Conservation (phyloP, 257 asterid species). For the Lavandula angustifolia region DNA sequence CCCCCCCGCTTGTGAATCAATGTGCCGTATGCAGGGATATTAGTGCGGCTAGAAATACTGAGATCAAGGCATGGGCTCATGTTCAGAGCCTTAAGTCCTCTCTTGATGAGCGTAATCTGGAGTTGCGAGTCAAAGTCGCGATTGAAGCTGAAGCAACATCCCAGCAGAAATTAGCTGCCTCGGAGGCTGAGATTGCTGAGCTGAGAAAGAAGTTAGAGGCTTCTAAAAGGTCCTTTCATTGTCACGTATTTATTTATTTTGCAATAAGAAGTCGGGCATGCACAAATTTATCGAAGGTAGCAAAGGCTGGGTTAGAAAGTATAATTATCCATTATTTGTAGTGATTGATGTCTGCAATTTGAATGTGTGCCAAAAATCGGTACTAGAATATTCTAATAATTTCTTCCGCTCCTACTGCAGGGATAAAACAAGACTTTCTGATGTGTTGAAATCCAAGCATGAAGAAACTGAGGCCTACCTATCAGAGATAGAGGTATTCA, state of each 20-base stretch:
- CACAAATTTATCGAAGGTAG: background rate
- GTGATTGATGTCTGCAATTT: constrained; percentile 4
- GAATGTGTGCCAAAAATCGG: background rate
- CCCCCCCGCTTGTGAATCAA: constrained; percentile 21
- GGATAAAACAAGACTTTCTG: constrained; percentile 67
- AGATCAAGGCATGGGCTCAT: constrained; percentile 85
- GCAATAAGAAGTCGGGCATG: constrained; percentile 11
- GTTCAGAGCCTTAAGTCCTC: constrained; percentile 76
- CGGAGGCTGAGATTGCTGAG: constrained; percentile 93
- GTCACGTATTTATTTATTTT: background rate
- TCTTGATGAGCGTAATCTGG: constrained; percentile 86
- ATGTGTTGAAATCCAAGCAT: constrained; percentile 68
- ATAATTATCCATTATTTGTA: background rate
- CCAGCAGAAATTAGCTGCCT: constrained; percentile 90
- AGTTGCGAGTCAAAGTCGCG: constrained; percentile 83
- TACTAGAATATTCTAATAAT: constrained; percentile 10
- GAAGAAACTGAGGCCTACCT: constrained; percentile 95
- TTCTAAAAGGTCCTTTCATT: constrained; percentile 63
- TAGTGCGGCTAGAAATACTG: constrained; percentile 70
- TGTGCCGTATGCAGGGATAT: constrained; percentile 63
- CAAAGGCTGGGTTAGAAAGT: too few species aligned
- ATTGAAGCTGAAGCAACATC: constrained; percentile 94
- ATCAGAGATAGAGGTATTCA: constrained; percentile 85
- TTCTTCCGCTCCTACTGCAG: constrained; percentile 50
- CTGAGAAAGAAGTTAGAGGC: constrained; percentile 76